Evolutionary conservation across 208 protist species (phyloP), one percentile per base, ranked within the genome.

Genomic region (Jaenimonas drosophilae): DNA sequence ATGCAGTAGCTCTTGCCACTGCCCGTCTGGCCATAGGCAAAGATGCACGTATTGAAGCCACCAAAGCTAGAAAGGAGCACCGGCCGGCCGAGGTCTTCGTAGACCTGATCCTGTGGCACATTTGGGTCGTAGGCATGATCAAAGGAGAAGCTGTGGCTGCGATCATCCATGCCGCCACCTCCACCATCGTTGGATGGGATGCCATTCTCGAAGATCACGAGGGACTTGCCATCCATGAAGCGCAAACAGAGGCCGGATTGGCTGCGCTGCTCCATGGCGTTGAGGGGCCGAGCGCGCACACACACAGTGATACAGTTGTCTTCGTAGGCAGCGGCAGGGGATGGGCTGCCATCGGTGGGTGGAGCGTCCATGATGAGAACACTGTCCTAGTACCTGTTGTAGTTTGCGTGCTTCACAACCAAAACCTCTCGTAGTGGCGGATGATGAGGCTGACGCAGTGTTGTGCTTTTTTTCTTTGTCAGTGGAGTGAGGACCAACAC

Each of bases 11-110:
- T 91, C 54, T 91, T 94, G 12, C 81, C 86, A 40, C 81, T 91
- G 34, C 81, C 86, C 0, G 93, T 95, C 50, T 94, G 83, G 11
- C 90, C 90, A 50, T 96, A 96, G 17, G 88, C 82, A 63, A 97
- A 96, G 32, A 97, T 77, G 49, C 85, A 88, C 3, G 73, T 88
- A 65, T 96, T 91, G 62, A 82, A 90, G 29, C 91, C 87, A 0
- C 64, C 42, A 42, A 94, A 79, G 44, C 80, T 87, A 36, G 89
- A 64, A n/a, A 64, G 38, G n/a, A 97, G 64, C 2, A 96, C 76
- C 0, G 83, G 76, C 7, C 62, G 12, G 3, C 90, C 92, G 16
- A 97, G 59, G 47, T 96, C 85, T 11, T 76, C 54, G 64, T 93
- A 97, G 6, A 97, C 76, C 16, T 52, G 45, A 6, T 79, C 53